A percentile compares a stretch with the other conserved stretches of the same genome.
phyloP scores from a whole-genome alignment of 1,284 basidiomycete species.

The Mycena citricolor region DNA sequence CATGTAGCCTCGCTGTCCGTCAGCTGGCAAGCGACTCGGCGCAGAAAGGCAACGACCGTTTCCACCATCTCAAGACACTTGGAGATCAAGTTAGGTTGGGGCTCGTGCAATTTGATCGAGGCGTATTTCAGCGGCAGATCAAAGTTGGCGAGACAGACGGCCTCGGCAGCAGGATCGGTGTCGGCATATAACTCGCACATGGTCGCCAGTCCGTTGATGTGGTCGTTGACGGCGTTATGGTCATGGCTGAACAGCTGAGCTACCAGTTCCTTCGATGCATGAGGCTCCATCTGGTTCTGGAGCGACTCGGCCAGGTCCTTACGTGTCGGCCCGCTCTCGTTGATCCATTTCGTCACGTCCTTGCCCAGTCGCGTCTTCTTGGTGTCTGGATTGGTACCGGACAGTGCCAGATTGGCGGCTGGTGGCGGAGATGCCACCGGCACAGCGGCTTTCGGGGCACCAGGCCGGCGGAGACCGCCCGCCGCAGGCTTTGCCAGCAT shows the following conservation, averaged over 20 bases:
- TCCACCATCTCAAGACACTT: slow-evolving; percentile 91
- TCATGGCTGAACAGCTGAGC: slow-evolving; percentile 90
- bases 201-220: slow-evolving; percentile 73
- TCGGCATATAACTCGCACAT: slow-evolving; percentile 77
- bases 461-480: slow-evolving; percentile 52
- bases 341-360: slow-evolving; percentile 81
- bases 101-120: slow-evolving; percentile 88
- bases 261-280: slow-evolving; percentile 77
- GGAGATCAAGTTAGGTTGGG: slow-evolving; percentile 88
- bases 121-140: slow-evolving; percentile 95
- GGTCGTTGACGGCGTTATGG: slow-evolving; percentile 94
- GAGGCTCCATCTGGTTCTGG: slow-evolving; percentile 89
- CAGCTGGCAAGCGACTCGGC: slow-evolving; percentile 75
- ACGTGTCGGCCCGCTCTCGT: slow-evolving; percentile 77
- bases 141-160: slow-evolving; percentile 84
- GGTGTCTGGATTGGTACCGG: slow-evolving; percentile 67
- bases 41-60: slow-evolving; percentile 73
- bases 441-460: slow-evolving; percentile 33
- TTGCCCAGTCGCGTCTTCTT: slow-evolving; percentile 77
- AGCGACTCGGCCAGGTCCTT: slow-evolving; percentile 90
- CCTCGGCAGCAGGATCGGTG: slow-evolving; percentile 62
- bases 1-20: slow-evolving; percentile 86
- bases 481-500: slow-evolving; percentile 42
- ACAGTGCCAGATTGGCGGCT: slow-evolving; percentile 57
- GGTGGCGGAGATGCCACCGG: slow-evolving; percentile 34